phyloP scores from a whole-genome alignment of 495 filamentous ascomycete genomes.

The Amniculicola lignicola region DNA sequence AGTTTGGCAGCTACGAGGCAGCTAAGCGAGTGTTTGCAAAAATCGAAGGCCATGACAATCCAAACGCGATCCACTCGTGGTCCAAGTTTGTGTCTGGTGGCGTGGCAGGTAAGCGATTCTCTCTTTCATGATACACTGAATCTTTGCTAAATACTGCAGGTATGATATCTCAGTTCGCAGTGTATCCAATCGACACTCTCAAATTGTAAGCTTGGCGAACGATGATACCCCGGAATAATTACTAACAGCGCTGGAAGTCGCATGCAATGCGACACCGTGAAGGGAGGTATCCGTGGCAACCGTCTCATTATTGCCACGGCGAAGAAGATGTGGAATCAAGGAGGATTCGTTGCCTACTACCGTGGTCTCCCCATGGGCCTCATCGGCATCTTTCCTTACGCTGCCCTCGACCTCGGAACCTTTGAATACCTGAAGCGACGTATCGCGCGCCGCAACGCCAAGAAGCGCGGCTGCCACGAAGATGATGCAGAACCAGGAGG shows the following conservation, averaged over 20 bases:
- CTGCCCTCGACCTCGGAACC: conserved; percentile 90
- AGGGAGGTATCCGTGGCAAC: conserved; percentile 80
- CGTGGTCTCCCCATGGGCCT: conserved; percentile 90
- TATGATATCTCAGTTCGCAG: conserved; percentile 61
- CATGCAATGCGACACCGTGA: conserved; percentile 90
- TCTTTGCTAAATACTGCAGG: not conserved
- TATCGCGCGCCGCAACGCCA: conserved; percentile 68
- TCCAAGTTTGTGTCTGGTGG: conserved; percentile 92
- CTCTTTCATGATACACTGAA: not conserved
- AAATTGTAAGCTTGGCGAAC: conserved; percentile 68
- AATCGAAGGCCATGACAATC: conserved; percentile 84
- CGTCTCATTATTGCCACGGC: conserved; percentile 76
- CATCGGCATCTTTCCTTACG: conserved; percentile 95
- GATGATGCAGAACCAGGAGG: conserved; percentile 76
- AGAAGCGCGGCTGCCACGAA: conserved; percentile 65
- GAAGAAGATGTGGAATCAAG: conserved; percentile 75
- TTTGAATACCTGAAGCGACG: conserved; percentile 87
- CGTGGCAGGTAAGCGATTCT: conserved; percentile 73
- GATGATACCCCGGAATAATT: too few relatives aligned
- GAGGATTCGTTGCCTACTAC: conserved; percentile 75
- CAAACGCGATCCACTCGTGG: conserved; percentile 64
- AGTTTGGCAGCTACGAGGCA: conserved; percentile 93
- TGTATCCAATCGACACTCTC: conserved; percentile 94
- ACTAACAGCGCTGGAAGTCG: conserved; percentile 49
- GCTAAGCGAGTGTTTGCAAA: conserved; percentile 83